Conservation (phyloP, 2,329 filamentous ascomycete genomes). For the Neonectria faginata region DNA sequence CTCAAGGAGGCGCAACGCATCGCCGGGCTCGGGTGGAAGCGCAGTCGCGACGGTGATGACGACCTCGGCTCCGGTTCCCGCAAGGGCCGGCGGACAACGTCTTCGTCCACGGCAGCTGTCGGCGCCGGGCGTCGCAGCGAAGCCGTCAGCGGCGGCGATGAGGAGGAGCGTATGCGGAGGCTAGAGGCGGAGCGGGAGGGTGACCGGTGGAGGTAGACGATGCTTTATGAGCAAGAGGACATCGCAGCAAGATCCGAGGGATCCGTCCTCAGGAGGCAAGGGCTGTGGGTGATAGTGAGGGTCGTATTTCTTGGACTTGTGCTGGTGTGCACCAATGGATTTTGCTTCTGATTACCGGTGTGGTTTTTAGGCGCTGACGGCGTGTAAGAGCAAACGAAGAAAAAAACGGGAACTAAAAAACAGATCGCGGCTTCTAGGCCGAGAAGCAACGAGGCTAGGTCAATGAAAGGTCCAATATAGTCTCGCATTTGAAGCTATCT, state of each 20-base stretch:
- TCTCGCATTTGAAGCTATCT: conserved; percentile 10
- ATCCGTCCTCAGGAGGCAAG: not conserved
- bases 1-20: conserved; percentile 77
- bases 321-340: not conserved
- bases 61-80: conserved; percentile 56
- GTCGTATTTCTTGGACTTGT: conserved; percentile 8
- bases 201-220: conserved; percentile 58
- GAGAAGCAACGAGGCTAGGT: not conserved
- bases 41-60: conserved; percentile 60
- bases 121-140: conserved; percentile 58
- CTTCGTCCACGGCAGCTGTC: conserved; percentile 36
- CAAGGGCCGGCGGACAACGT: conserved; percentile 53
- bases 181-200: conserved; percentile 71
- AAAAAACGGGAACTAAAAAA: conserved; percentile 8
- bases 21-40: conserved; percentile 65
- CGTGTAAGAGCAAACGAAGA: conserved; percentile 10
- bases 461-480: conserved; percentile 20
- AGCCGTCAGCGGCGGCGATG: conserved; percentile 59
- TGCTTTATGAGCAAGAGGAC: conserved; percentile 7
- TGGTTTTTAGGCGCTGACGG: conserved; percentile 11
- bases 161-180: conserved; percentile 65
- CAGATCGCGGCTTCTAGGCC: conserved; percentile 8
- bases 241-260: not conserved
- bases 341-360: conserved; percentile 16
- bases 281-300: not conserved